phyloP scores from a whole-genome alignment of 2,329 filamentous ascomycete genomes.

The Verticillium dahliae region DNA sequence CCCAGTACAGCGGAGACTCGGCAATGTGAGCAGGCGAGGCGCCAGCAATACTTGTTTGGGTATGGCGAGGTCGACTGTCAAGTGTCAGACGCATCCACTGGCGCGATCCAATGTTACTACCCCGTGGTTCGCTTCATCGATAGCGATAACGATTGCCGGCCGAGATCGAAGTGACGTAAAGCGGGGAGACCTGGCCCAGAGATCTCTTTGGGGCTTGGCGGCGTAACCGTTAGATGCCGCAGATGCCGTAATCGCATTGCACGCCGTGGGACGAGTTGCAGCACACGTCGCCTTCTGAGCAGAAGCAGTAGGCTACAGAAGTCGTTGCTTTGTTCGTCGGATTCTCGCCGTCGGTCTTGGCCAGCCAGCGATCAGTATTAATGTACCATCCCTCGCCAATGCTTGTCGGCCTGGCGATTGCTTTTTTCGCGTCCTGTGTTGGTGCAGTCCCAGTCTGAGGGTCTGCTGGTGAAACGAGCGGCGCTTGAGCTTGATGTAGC shows the following conservation, averaged over 20 bases:
- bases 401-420: neutral
- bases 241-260: slow-evolving; percentile 20
- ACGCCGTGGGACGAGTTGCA: slow-evolving; percentile 15
- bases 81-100: neutral
- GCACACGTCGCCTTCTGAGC: slow-evolving; percentile 19
- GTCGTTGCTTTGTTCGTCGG: neutral
- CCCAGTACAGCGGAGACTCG: neutral
- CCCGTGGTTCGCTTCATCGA: neutral
- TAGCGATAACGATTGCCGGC: neutral
- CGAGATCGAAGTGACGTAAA: neutral
- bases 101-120: neutral
- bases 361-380: neutral
- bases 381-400: neutral
- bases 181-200: neutral
- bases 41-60: neutral
- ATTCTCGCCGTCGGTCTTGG: neutral
- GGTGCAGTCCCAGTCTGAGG: neutral
- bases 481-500: neutral
- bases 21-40: neutral
- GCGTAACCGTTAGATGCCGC: slow-evolving; percentile 15
- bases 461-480: neutral
- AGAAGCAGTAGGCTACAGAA: slow-evolving; percentile 15
- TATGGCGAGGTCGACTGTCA: neutral
- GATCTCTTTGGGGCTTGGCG: neutral
- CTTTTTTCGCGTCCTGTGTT: neutral